These are phyloP conservation scores for Linnemannia elongata DNA, from an alignment of 192 early-diverging fungal genomes.

Conservation along the genomic window DNA sequence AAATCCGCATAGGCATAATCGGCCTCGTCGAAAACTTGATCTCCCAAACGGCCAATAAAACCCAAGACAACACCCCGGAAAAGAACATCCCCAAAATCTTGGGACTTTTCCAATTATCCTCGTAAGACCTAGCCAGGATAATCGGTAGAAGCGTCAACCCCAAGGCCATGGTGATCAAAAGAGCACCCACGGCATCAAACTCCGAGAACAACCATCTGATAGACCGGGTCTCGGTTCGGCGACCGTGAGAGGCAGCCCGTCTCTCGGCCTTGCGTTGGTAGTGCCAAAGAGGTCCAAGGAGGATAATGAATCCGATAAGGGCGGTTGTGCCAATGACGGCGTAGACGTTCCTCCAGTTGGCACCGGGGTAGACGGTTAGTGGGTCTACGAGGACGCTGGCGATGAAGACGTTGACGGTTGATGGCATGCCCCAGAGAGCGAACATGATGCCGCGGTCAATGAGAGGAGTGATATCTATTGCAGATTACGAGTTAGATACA, in stretches of 20 bases:
- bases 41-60: slow-evolving; percentile 9
- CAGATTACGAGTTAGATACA: not conserved
- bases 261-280: slow-evolving; percentile 14
- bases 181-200: slow-evolving; percentile 16
- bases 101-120: slow-evolving; percentile 17
- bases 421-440: slow-evolving; percentile 23
- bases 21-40: slow-evolving; percentile 5
- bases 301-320: not conserved
- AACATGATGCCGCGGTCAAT: slow-evolving; percentile 20
- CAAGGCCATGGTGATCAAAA: not conserved
- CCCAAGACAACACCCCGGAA: not conserved
- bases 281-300: slow-evolving; percentile 17
- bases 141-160: slow-evolving; percentile 5
- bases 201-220: slow-evolving; percentile 9
- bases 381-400: not conserved
- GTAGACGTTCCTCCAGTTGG: slow-evolving; percentile 14
- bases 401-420: slow-evolving; percentile 3
- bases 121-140: slow-evolving; percentile 9
- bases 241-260: not conserved
- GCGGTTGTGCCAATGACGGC: slow-evolving; percentile 1
- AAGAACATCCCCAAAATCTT: slow-evolving; percentile 19
- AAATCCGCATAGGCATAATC: slow-evolving; percentile 22
- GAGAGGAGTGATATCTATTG: slow-evolving; percentile 17
- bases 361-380: not conserved
- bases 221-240: not conserved